Percentiles rank a stretch among this genome's conserved stretches.
phyloP scores from a whole-genome alignment of 345 rosid species.

The Citrus cavaleriei region DNA sequence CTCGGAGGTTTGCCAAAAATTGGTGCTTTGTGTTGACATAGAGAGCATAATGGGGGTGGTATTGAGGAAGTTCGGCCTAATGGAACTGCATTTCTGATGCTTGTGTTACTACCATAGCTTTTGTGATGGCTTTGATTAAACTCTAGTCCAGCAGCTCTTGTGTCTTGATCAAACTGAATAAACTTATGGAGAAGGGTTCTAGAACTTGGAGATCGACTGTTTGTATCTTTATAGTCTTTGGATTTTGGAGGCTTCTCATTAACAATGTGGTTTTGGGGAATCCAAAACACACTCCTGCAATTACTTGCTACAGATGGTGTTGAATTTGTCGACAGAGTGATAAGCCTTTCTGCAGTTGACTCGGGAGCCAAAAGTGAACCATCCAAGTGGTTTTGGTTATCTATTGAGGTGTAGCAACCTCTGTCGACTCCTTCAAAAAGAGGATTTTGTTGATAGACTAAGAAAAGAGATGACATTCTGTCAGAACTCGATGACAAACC shows the following conservation, averaged over 20 bases:
- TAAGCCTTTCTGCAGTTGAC: constrained; percentile 20
- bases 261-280: constrained; percentile 39
- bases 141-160: constrained; percentile 19
- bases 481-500: constrained; percentile 32
- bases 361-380: constrained; percentile 11
- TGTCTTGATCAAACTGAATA: constrained; percentile 45
- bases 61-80: constrained; percentile 49
- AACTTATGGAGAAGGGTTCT: constrained; percentile 44
- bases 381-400: constrained; percentile 17
- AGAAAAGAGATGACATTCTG: constrained; percentile 32
- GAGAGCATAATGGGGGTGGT: constrained; percentile 74
- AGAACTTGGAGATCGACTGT: constrained; percentile 26
- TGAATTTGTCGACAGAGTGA: constrained; percentile 25
- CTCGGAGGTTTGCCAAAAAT: constrained; percentile 67
- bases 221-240: constrained; percentile 15
- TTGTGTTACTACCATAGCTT: constrained; percentile 28
- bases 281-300: constrained; percentile 37
- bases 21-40: constrained; percentile 71
- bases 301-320: constrained; percentile 13
- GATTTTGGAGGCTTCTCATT: constrained; percentile 18
- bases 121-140: constrained; percentile 24
- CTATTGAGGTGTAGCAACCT: constrained; percentile 21
- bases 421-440: constrained; percentile 46
- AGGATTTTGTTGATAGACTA: constrained; percentile 48
- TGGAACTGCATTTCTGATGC: constrained; percentile 39